phyloP scores from a whole-genome alignment of 164 flowering plant species.

The Akebia trifoliata region DNA sequence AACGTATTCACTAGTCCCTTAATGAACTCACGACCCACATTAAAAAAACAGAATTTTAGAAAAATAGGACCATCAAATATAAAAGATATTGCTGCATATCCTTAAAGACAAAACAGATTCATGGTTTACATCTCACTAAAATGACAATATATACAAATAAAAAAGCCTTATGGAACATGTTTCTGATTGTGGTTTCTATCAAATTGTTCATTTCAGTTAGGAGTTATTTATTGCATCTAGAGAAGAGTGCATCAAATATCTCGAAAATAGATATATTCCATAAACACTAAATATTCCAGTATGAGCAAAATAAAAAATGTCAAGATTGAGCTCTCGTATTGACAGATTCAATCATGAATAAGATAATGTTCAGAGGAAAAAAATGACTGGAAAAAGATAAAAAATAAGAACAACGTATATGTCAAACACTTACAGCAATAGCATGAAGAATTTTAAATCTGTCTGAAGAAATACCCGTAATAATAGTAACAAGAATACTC shows the following conservation, averaged over 20 bases:
- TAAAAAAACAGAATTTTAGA: too few relatives aligned
- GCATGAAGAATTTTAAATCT: too few relatives aligned
- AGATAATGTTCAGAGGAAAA: neutral
- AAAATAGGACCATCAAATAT: neutral
- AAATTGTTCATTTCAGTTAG: too few relatives aligned
- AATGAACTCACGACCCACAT: too few relatives aligned
- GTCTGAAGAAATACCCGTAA: too few relatives aligned
- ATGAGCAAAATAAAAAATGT: neutral
- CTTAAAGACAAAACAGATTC: neutral
- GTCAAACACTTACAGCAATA: neutral
- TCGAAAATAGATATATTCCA: neutral
- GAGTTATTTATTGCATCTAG: too few relatives aligned
- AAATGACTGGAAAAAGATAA: neutral
- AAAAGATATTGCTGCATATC: neutral
- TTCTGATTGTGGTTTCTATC: too few relatives aligned
- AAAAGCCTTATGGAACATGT: too few relatives aligned
- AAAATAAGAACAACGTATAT: neutral
- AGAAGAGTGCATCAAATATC: neutral
- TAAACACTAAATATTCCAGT: neutral
- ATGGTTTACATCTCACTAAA: too few relatives aligned
- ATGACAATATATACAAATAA: too few relatives aligned
- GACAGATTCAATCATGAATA: neutral
- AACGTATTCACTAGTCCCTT: too few relatives aligned
- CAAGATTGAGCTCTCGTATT: neutral
- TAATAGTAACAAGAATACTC: neutral